These are phyloP conservation scores for Kodamaea kaohsiungensis DNA, from an alignment of 805 yeast genomes.

Conservation along the genomic window DNA sequence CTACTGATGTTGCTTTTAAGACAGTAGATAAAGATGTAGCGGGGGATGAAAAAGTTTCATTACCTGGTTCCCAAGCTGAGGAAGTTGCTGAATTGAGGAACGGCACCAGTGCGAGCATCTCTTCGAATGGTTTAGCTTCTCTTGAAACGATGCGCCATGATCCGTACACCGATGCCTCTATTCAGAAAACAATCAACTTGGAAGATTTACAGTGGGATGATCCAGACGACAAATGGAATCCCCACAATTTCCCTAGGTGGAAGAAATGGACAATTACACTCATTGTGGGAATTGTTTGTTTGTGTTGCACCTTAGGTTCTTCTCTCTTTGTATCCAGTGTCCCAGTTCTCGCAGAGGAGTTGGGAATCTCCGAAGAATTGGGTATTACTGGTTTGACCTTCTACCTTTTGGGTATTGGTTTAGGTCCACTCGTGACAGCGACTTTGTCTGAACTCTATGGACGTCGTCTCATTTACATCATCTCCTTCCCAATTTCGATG, in stretches of 20 bases:
- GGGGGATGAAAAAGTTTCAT: conserved; percentile 16
- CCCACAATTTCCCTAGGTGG: conserved; percentile 65
- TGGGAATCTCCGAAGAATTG: conserved; percentile 58
- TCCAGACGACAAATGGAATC: conserved; percentile 62
- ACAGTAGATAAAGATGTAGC: conserved; percentile 18
- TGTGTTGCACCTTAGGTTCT: conserved; percentile 74
- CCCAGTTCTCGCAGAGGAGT: conserved; percentile 47
- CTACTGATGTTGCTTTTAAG: conserved; percentile 11
- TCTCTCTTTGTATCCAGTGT: conserved; percentile 70
- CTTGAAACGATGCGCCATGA: neutral
- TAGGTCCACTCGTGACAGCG: conserved; percentile 70
- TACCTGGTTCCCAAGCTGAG: conserved; percentile 15
- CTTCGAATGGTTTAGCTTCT: neutral
- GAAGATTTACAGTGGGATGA: conserved; percentile 55
- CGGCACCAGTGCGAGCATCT: conserved; percentile 4
- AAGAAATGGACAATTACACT: conserved; percentile 67
- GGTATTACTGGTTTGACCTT: conserved; percentile 69
- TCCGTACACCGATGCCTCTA: neutral
- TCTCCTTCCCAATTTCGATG: conserved; percentile 66
- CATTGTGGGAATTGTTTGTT: conserved; percentile 63
- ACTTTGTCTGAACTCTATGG: conserved; percentile 74
- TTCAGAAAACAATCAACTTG: neutral
- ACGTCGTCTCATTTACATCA: conserved; percentile 58
- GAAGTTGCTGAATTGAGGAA: conserved; percentile 9
- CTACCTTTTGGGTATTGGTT: conserved; percentile 68